Evolutionary conservation across 768 basidiomycete genomes (phyloP), one percentile per base, ranked within the genome.

Genomic region (Saitozyma sp.): DNA sequence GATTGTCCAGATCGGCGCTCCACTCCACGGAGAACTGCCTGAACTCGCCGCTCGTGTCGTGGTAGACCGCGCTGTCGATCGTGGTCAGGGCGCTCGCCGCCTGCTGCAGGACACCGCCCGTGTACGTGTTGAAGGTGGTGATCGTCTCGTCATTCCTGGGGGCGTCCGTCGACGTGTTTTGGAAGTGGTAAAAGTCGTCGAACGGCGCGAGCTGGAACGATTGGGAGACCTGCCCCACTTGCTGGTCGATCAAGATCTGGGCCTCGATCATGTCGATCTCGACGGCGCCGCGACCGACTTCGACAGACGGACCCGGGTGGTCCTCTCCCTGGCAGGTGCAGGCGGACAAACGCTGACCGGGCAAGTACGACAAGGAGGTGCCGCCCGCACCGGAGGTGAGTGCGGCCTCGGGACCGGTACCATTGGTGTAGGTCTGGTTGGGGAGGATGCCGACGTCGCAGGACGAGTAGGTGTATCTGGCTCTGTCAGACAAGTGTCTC

Each of bases 201-300:
- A 84, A 86, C 8, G 85, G 85, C 50, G 88, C 89, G 65, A 89
- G 86, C 75, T 90, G 90, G 19, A 84, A 85, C 2, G 85, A 86
- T 79, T 90, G 89, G n/a, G 88, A 90, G 9, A 86, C 86, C 46
- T 73, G 61, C 10, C 78, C 78, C n/a, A 63, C 58, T 16, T 50
- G 54, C 85, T 84, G 61, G 84, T 84, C 19, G 84, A 88, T 88
- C 81, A 87, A 84, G 71, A 83, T 83, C 77, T 92, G 89, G 0
- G 91, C 87, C 82, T 98, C 94, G 61, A 95, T 75, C 63, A 98
- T 84, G 79, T 97, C 94, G 69, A 97, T 92, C 82, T 98, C 95
- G 1, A 94, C 93, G 1, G 88, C 90, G 40, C 86, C 86, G 56
- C 94, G 86, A 19, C 87, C 90, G 11, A 73, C 68, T 38, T 79